Conservation (phyloP, 306 rosid species). For the Gleditsia sinensis region DNA sequence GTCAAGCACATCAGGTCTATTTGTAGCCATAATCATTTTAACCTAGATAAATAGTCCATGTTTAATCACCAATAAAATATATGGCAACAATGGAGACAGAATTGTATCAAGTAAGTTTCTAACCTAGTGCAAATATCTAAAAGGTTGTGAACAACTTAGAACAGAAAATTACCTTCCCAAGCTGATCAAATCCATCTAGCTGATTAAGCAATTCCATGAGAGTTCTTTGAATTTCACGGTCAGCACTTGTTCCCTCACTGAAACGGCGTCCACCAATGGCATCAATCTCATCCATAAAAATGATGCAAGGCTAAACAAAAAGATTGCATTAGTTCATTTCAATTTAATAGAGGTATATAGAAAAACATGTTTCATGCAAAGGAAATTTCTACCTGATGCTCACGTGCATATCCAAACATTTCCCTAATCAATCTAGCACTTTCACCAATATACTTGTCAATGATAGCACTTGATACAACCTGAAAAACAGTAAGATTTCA, state of each 20-base stretch:
- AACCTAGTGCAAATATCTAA: not conserved
- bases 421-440: slow-evolving; percentile 76
- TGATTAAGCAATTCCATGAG: slow-evolving; percentile 87
- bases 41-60: slow-evolving; percentile 42
- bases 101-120: not conserved
- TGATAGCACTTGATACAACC: slow-evolving; percentile 86
- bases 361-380: not conserved
- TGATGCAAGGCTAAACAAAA: slow-evolving; percentile 80
- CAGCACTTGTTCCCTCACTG: slow-evolving; percentile 78
- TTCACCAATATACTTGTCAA: slow-evolving; percentile 72
- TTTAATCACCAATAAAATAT: not conserved
- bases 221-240: slow-evolving; percentile 90
- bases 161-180: slow-evolving; percentile 62
- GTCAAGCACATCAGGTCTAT: slow-evolving; percentile 73
- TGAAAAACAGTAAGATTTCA: slow-evolving; percentile 22
- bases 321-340: not conserved
- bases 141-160: not conserved
- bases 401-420: slow-evolving; percentile 91
- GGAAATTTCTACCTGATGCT: slow-evolving; percentile 70
- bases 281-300: slow-evolving; percentile 92
- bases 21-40: slow-evolving; percentile 83
- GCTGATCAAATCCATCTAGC: slow-evolving; percentile 85
- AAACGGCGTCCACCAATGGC: slow-evolving; percentile 95
- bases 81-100: not conserved
- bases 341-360: not conserved